Conservation (phyloP, 768 basidiomycete genomes). For the Tephrocybe sp. region DNA sequence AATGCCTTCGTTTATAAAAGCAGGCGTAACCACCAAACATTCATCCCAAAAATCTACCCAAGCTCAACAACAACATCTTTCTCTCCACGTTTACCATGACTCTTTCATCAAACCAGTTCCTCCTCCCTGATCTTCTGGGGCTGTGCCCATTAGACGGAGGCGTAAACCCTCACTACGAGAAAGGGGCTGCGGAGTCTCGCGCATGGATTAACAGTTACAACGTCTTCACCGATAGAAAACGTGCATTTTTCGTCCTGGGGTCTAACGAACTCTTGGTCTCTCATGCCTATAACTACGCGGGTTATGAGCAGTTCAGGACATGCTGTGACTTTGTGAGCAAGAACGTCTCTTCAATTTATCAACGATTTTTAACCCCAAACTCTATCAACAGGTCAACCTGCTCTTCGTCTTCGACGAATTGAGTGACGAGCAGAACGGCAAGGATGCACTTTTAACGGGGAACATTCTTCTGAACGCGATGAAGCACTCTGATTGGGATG, state of each 20-base stretch:
- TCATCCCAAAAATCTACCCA: constrained; percentile 7
- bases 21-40: neutral
- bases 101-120: constrained; percentile 33
- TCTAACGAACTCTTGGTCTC: constrained; percentile 63
- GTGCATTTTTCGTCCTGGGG: constrained; percentile 62
- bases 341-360: neutral
- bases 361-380: neutral
- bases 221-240: constrained; percentile 59
- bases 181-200: constrained; percentile 55
- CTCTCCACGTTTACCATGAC: constrained; percentile 19
- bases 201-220: constrained; percentile 64
- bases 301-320: constrained; percentile 55
- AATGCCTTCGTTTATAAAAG: constrained; percentile 13
- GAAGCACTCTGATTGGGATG: constrained; percentile 49
- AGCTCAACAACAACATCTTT: constrained; percentile 11
- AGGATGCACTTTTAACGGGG: constrained; percentile 54
- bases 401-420: constrained; percentile 70
- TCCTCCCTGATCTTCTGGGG: constrained; percentile 57
- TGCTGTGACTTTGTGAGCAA: constrained; percentile 58
- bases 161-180: constrained; percentile 57
- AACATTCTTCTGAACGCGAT: constrained; percentile 53
- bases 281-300: constrained; percentile 60
- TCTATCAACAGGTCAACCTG: constrained; percentile 46
- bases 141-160: constrained; percentile 46
- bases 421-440: constrained; percentile 62